Base-by-base conservation (phyloP, 2,329 filamentous ascomycete species). In the Trichoderma gracile region DNA sequence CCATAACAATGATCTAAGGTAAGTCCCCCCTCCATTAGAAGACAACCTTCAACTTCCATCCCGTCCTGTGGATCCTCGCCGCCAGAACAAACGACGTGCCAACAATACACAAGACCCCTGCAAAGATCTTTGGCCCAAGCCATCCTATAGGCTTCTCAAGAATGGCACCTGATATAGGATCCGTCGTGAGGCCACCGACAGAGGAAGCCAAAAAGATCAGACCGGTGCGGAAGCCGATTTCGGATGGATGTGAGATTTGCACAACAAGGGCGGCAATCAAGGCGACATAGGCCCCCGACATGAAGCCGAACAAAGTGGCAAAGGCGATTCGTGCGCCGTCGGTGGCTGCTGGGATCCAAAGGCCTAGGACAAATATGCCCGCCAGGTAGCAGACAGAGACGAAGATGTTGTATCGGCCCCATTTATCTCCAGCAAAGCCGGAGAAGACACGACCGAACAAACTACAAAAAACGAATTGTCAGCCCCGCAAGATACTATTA, bases 171-270 rank as follows among this genome's bases (percentile, higher is more conserved):
- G 78, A 82, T 67, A 88, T 86, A 0, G 86, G 86, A 63, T 79
- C 84, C 0, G 84, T 82, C 2, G 82, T 81, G 17, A 89, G 74
- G 2, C 84, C 85, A 0, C 82, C 82, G 42, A 89, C 74, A 2
- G 82, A 80, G 17, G 82, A 77, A n/a, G 84, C 72, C 3, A 82
- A 80, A 70, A 87, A 88, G 5, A 75, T 67, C 0, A 78, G 70
- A 1, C 78, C 78, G 3, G 68, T 74, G 0, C 74, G 71, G 63
- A 73, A 73, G 1, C 72, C 73, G 56, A 74, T 73, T 42, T 76
- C 73, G 0, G 59, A 33, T 33, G 86, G 76, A 45, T 84, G 81
- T 0, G 82, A 83, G 55, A 88, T 84, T 57, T 87, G 82, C 0
- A 74, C 75, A 2, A 76, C 67, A 12, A 77, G 69, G 0, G 73